phyloP scores from a whole-genome alignment of 2,329 filamentous ascomycete species.

The Ceratocystis variospora region DNA sequence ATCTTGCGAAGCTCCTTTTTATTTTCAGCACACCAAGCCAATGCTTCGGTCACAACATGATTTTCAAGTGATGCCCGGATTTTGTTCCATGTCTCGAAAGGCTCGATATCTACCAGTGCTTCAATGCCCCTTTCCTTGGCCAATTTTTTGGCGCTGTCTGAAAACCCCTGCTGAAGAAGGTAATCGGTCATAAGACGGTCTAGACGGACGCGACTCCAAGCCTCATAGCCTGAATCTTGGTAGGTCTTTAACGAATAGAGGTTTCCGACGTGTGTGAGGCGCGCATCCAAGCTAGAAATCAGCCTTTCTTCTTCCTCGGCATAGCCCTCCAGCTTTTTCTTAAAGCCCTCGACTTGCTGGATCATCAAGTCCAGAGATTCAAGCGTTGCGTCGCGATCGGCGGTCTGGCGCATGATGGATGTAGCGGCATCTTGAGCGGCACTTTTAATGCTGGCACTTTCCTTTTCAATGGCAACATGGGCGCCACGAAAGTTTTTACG shows the following conservation, averaged over 20 bases:
- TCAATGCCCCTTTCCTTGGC: slow-evolving; percentile 62
- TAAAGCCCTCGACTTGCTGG: slow-evolving; percentile 66
- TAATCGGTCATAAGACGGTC: slow-evolving; percentile 87
- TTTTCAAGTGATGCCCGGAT: slow-evolving; percentile 60
- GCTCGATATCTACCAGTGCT: slow-evolving; percentile 75
- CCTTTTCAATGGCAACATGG: slow-evolving; percentile 61
- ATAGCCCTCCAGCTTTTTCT: slow-evolving; percentile 67
- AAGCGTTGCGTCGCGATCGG: slow-evolving; percentile 57
- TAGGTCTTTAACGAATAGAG: slow-evolving; percentile 67
- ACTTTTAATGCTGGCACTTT: slow-evolving; percentile 48
- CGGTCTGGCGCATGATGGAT: slow-evolving; percentile 48
- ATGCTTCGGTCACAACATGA: slow-evolving; percentile 60
- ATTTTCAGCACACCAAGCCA: slow-evolving; percentile 87
- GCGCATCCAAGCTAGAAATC: slow-evolving; percentile 59
- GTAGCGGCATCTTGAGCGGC: slow-evolving; percentile 51
- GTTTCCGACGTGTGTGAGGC: slow-evolving; percentile 67
- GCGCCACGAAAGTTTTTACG: slow-evolving; percentile 87
- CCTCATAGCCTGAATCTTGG: slow-evolving; percentile 85
- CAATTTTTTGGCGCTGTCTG: slow-evolving; percentile 59
- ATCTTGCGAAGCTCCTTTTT: slow-evolving; percentile 84
- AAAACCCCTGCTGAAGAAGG: slow-evolving; percentile 70
- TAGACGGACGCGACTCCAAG: slow-evolving; percentile 70
- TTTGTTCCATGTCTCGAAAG: slow-evolving; percentile 67
- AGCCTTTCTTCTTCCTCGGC: slow-evolving; percentile 68
- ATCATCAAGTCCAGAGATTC: slow-evolving; percentile 75